Base-by-base conservation (phyloP, 306 rosid genomes). In the Vigna angularis region DNA sequence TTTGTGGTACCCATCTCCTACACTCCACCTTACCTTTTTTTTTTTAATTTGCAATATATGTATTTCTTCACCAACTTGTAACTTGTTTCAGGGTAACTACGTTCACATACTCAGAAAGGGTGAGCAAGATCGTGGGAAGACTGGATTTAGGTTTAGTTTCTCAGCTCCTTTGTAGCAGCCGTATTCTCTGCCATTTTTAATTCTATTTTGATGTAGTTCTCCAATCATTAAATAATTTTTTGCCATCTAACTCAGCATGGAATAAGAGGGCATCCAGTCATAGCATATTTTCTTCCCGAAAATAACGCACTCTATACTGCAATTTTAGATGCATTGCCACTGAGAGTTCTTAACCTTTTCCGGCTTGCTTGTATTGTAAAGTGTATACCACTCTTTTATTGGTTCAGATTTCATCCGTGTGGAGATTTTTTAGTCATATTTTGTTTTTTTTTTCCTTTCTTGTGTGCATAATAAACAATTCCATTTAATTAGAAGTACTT, bases 141-240 rank as follows among this genome's bases (percentile, higher is more conserved):
- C 89, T 59, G 98, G 98, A 72, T 90, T 94, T 84, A 86, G 90
- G 76, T 85, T 94, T 79, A 90, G 96, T 86, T 57, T 94, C 84
- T 94, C 98, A 72, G 88, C 91, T 76, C 92, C 96, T 44, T 82
- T 85, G 36, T 91, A 86, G 79, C 70, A 38, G 42, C 71, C 15
- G 79, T 26, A 67, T 40, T 80, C 51, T 72, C 51, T 13, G n/a
- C 63, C 6, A 22, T 26, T 24, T 44, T 34, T 57, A 56, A 2
- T 42, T 42, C 3, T 42, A 42, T 38, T 34, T 64, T 36, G 82
- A 53, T 28, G 70, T 59, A 51, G 3, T 70, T 50, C 57, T 65
- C 44, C 45, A 61, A 76, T 57, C 70, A 38, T 44, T 24, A 22
- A 66, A 36, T 26, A 13, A 6, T 30, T 34, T 63, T 68, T 73